phyloP scores from a whole-genome alignment of 495 filamentous ascomycete genomes.

The Talaromyces adpressus region DNA sequence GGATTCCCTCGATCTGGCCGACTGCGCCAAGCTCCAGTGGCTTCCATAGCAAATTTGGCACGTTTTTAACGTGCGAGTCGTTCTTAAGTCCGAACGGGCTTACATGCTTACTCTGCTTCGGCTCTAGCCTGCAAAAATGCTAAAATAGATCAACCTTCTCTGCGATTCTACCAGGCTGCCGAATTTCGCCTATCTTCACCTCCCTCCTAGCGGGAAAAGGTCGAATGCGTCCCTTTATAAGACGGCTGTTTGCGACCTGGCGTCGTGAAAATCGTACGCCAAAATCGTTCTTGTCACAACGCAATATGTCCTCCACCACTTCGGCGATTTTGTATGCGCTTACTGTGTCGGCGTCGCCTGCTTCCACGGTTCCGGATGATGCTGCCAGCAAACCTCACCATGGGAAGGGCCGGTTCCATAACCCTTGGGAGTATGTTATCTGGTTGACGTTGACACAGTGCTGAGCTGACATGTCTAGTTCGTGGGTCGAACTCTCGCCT shows the following conservation, averaged over 20 bases:
- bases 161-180: not conserved
- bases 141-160: not conserved
- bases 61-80: not conserved
- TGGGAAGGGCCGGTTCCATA: conserved; percentile 50
- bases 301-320: conserved; percentile 38
- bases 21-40: not conserved
- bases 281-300: not conserved
- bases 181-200: not conserved
- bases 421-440: conserved; percentile 47
- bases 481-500: conserved; percentile 16
- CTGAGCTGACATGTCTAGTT: conserved; percentile 17
- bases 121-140: not conserved
- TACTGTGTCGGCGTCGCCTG: conserved; percentile 37
- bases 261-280: not conserved
- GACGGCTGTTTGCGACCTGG: conserved; percentile 1
- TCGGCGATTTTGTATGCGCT: conserved; percentile 47
- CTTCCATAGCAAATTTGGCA: not conserved
- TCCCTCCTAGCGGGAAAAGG: not conserved
- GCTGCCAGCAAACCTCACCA: conserved; percentile 50
- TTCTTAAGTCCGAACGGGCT: not conserved
- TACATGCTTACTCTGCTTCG: not conserved
- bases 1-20: not conserved
- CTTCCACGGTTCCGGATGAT: conserved; percentile 47
- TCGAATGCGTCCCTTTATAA: conserved; percentile 13
- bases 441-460: not conserved